Evolutionary conservation across 345 rosid species (phyloP).

Genomic region (Orychophragmus violaceus): DNA sequence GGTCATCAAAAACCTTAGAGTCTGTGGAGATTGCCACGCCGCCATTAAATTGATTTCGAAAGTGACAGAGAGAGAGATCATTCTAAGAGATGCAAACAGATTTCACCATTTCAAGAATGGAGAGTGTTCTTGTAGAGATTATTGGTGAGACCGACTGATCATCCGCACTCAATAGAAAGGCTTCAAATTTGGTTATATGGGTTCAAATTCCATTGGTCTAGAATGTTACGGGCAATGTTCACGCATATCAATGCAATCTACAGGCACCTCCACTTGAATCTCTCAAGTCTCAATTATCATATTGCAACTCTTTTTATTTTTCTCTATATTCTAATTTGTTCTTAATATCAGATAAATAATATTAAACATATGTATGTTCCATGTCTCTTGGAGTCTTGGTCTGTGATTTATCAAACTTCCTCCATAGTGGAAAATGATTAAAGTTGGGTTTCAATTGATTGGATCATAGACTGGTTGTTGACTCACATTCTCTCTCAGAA

Average conservation of each 20-base stretch:
- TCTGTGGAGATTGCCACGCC: conserved; percentile 75
- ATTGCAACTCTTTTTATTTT: not conserved
- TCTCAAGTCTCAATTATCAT: conserved; percentile 15
- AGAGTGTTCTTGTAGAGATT: conserved; percentile 67
- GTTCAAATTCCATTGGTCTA: not conserved
- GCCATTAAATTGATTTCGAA: conserved; percentile 71
- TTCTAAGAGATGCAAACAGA: conserved; percentile 75
- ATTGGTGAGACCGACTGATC: conserved; percentile 42
- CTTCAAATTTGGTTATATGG: not conserved
- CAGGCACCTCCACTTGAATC: conserved; percentile 2
- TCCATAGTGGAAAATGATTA: conserved; percentile 19
- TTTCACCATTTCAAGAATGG: conserved; percentile 79
- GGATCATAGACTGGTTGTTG: conserved; percentile 42
- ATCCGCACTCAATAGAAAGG: not conserved
- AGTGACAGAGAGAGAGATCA: conserved; percentile 57
- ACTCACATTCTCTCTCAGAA: conserved; percentile 28
- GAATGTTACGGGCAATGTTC: conserved; percentile 9
- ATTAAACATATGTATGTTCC: not conserved
- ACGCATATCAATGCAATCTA: conserved; percentile 17
- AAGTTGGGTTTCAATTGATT: conserved; percentile 26
- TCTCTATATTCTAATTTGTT: conserved; percentile 2
- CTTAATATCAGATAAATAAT: not conserved
- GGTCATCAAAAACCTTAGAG: conserved; percentile 77
- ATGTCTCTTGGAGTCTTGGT: conserved; percentile 11
- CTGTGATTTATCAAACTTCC: conserved; percentile 1